A percentile compares a stretch with the other conserved stretches of the same genome.
Conservation (phyloP, 129 eudicot genomes). For the Mikania micrantha region DNA sequence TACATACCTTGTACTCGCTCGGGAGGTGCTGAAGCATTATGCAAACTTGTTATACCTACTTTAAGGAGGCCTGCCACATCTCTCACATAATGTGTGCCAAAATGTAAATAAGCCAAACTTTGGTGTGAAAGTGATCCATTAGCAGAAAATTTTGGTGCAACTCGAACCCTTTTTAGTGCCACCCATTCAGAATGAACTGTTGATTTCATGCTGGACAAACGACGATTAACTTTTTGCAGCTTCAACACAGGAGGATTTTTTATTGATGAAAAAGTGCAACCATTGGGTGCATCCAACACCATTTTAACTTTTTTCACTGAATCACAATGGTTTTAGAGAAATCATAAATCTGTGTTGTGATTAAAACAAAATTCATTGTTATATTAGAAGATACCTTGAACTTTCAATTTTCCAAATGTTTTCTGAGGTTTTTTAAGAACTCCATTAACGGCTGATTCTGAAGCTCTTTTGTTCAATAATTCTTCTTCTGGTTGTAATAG, state of each 20-base stretch:
- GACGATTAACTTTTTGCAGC: slow-evolving; percentile 37
- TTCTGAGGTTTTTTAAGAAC: slow-evolving; percentile 53
- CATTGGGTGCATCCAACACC: slow-evolving; percentile 59
- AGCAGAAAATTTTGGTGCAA: slow-evolving; percentile 36
- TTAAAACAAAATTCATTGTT: neutral
- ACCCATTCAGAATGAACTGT: slow-evolving; percentile 51
- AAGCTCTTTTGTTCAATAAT: slow-evolving; percentile 38
- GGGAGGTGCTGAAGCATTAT: slow-evolving; percentile 35
- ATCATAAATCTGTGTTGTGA: neutral
- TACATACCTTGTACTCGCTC: slow-evolving; percentile 53
- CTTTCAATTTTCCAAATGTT: slow-evolving; percentile 65
- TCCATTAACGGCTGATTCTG: slow-evolving; percentile 53
- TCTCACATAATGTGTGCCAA: slow-evolving; percentile 58
- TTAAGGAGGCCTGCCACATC: slow-evolving; percentile 60
- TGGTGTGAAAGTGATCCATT: slow-evolving; percentile 49
- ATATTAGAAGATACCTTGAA: slow-evolving; percentile 51
- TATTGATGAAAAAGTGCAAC: slow-evolving; percentile 50
- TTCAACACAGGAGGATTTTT: slow-evolving; percentile 46
- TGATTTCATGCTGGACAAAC: slow-evolving; percentile 42
- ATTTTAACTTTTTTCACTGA: slow-evolving; percentile 77
- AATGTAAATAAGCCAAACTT: slow-evolving; percentile 63
- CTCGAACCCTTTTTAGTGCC: slow-evolving; percentile 48
- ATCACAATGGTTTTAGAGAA: slow-evolving; percentile 4
- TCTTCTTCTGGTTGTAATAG: slow-evolving; percentile 81
- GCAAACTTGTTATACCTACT: slow-evolving; percentile 44